Base-by-base conservation (phyloP, 441 rosid genomes). In the Pelargonium myrrhifolium region DNA sequence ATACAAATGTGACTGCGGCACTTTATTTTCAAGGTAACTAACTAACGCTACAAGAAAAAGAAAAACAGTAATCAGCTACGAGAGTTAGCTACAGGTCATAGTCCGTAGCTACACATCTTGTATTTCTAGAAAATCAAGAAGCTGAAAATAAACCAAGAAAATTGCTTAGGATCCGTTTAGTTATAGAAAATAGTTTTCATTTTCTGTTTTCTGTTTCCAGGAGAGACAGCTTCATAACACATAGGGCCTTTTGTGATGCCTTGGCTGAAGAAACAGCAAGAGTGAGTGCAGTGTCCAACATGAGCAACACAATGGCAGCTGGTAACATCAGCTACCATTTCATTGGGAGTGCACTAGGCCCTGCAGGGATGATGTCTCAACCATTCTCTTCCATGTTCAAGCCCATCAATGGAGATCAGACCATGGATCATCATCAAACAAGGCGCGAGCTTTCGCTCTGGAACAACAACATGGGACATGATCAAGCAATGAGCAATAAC, bases 161-260 rank as follows among this genome's bases (percentile, higher is more conserved):
- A n/a, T n/a, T n/a, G n/a, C n/a, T n/a, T n/a, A n/a, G n/a, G n/a
- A n/a, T n/a, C n/a, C n/a, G n/a, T n/a, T n/a, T n/a, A n/a, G n/a
- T n/a, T n/a, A n/a, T n/a, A n/a, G n/a, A n/a, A n/a, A n/a, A n/a
- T n/a, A n/a, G n/a, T n/a, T n/a, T n/a, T n/a, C n/a, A n/a, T n/a
- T n/a, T n/a, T n/a, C n/a, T n/a, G n/a, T n/a, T n/a, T n/a, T 26
- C 3, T 26, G 20, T 59, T 51, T 20, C 58, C 80, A 83, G 88
- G 77, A 87, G 81, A 80, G 88, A 85, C 78, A 82, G 85, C 79
- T 87, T 83, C 31, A 84, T 82, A 21, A 83, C 85, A 0, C 92
- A 82, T 65, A 77, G 85, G 77, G 87, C 91, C 47, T 84, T 84
- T 72, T 83, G 89, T 35, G 87, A 85, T 74, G 87, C 87, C 63